Evolutionary conservation across 495 filamentous ascomycete species (phyloP).

Genomic region (Penicillium ochrochloron): DNA sequence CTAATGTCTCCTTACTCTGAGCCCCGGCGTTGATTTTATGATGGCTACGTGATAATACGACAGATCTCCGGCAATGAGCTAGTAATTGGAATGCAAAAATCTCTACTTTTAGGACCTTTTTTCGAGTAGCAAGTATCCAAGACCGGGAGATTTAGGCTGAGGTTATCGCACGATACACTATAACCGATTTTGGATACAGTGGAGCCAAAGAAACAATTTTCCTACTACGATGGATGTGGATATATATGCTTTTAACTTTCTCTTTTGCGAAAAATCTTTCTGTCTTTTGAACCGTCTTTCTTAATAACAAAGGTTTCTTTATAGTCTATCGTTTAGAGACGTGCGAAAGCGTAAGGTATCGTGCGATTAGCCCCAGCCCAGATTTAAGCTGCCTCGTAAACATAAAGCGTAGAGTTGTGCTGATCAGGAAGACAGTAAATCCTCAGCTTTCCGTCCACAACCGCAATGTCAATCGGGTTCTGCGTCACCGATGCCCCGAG

Average conservation of each 20-base stretch:
- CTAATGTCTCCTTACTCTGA: constrained; percentile 3
- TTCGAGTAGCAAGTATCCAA: too few relatives aligned
- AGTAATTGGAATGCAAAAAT: neutral
- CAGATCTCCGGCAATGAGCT: neutral
- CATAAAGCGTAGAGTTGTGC: constrained; percentile 41
- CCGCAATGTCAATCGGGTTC: constrained; percentile 42
- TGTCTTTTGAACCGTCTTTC: too few relatives aligned
- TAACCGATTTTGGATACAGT: too few relatives aligned
- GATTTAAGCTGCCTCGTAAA: constrained; percentile 36
- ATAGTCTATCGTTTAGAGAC: too few relatives aligned
- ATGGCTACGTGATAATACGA: constrained; percentile 6
- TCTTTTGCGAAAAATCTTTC: too few relatives aligned
- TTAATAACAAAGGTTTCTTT: too few relatives aligned
- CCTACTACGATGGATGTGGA: too few relatives aligned
- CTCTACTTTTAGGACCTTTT: neutral
- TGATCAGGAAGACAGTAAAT: constrained; percentile 43
- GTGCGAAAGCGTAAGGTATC: too few relatives aligned
- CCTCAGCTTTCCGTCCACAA: constrained; percentile 40
- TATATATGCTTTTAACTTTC: too few relatives aligned
- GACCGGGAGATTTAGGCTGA: too few relatives aligned
- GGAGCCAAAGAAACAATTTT: too few relatives aligned
- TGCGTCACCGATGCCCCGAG: constrained; percentile 34
- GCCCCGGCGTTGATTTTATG: constrained; percentile 5
- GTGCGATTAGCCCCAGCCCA: neutral
- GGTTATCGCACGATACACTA: too few relatives aligned